Conservation (phyloP, 2,329 filamentous ascomycete genomes). For the Ascochyta lentis region DNA sequence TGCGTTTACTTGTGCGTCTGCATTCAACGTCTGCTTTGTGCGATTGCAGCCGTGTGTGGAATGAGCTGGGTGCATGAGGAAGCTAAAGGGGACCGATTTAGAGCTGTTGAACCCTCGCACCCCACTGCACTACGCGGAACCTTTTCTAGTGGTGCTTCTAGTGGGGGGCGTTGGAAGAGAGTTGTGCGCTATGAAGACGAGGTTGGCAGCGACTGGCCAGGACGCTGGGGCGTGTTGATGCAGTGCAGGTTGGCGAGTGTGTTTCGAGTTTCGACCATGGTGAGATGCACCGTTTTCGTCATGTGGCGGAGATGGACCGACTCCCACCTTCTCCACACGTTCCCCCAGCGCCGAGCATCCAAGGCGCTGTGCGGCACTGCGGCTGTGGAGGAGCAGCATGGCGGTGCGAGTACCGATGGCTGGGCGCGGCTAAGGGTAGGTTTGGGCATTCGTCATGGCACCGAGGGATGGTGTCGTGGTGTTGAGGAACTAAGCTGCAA, state of each 20-base stretch:
- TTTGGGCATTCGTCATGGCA: constrained; percentile 19
- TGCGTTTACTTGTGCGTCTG: not conserved
- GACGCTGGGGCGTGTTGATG: not conserved
- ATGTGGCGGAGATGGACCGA: constrained; percentile 1
- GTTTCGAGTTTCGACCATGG: not conserved
- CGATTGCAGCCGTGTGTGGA: constrained; percentile 2
- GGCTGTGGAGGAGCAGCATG: constrained; percentile 1
- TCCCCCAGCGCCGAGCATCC: constrained; percentile 14
- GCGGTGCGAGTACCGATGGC: not conserved
- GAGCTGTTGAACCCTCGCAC: constrained; percentile 17
- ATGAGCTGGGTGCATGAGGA: constrained; percentile 1
- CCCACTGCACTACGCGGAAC: constrained; percentile 13
- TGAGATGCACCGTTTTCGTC: constrained; percentile 12
- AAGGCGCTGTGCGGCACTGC: not conserved
- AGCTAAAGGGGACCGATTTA: not conserved
- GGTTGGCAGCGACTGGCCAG: constrained; percentile 1
- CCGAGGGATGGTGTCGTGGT: constrained; percentile 24
- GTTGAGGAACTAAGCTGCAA: constrained; percentile 35
- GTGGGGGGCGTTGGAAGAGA: constrained; percentile 3
- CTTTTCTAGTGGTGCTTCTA: constrained; percentile 10
- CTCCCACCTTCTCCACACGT: constrained; percentile 18
- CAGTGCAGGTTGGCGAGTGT: constrained; percentile 1
- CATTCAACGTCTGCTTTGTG: not conserved
- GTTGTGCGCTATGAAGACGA: not conserved
- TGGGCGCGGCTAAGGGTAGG: constrained; percentile 8